phyloP scores from a whole-genome alignment of 331 rosid species.

The Erythrophleum ivorense region DNA sequence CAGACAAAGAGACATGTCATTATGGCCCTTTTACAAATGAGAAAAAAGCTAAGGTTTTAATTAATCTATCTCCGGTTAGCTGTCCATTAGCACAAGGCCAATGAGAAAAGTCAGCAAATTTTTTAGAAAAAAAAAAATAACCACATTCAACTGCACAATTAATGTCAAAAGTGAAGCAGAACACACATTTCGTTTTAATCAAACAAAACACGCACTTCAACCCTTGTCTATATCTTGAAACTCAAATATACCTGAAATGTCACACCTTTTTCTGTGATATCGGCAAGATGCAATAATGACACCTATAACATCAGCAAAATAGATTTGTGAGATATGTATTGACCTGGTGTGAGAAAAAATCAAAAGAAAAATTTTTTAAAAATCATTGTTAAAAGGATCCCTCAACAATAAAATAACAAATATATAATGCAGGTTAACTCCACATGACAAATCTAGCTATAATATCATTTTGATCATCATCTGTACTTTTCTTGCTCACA shows the following conservation, averaged over 20 bases:
- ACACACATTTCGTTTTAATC: background rate
- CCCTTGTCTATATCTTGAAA: constrained; percentile 27
- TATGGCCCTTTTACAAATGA: background rate
- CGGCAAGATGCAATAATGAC: constrained; percentile 92
- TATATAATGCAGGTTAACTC: constrained; percentile 26
- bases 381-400: constrained; percentile 7
- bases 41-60: background rate
- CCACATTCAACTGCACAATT: background rate
- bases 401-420: constrained; percentile 4
- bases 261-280: constrained; percentile 94
- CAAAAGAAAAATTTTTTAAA: background rate
- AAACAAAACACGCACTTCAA: constrained; percentile 25
- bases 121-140: background rate
- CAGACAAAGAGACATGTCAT: constrained; percentile 3
- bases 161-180: background rate
- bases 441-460: constrained; percentile 23
- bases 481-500: background rate
- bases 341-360: background rate
- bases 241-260: constrained; percentile 81
- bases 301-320: constrained; percentile 60
- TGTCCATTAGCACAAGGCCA: background rate
- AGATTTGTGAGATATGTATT: constrained; percentile 25
- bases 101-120: constrained; percentile 5
- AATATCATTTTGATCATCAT: constrained; percentile 17
- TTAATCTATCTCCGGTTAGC: background rate